Percentiles rank a stretch among this genome's conserved stretches.
Evolutionary conservation across 2,329 filamentous ascomycete genomes (phyloP).

Genomic region (Alternaria incomplexa): DNA sequence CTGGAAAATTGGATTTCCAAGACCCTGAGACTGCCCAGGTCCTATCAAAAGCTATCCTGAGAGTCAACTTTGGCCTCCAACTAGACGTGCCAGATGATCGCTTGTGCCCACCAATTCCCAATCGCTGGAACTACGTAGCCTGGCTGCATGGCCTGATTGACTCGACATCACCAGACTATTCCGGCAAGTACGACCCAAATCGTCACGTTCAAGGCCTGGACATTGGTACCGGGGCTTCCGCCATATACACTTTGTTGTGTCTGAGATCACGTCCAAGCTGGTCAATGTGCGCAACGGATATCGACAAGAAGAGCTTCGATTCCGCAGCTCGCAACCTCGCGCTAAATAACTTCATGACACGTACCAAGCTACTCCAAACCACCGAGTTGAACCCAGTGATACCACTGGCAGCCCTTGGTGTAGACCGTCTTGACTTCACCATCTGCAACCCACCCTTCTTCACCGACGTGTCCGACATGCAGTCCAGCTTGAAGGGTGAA

Average conservation of each 20-base stretch:
- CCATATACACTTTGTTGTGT: slow-evolving; percentile 87
- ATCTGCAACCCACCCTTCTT: slow-evolving; percentile 99
- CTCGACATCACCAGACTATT: slow-evolving; percentile 60
- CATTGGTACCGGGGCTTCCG: slow-evolving; percentile 88
- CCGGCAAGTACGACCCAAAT: slow-evolving; percentile 55
- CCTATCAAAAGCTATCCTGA: slow-evolving; percentile 79
- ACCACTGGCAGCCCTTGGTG: slow-evolving; percentile 62
- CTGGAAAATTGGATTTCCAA: slow-evolving; percentile 76
- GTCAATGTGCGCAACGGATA: slow-evolving; percentile 65
- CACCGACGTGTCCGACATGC: slow-evolving; percentile 72
- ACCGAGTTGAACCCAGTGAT: slow-evolving; percentile 63
- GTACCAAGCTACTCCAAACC: slow-evolving; percentile 69
- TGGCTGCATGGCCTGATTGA: slow-evolving; percentile 88
- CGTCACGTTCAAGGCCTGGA: slow-evolving; percentile 74
- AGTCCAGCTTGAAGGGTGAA: slow-evolving; percentile 61
- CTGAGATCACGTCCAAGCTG: slow-evolving; percentile 71
- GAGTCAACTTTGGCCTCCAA: slow-evolving; percentile 73
- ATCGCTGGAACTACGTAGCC: slow-evolving; percentile 84
- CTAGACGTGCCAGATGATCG: slow-evolving; percentile 77
- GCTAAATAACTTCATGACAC: slow-evolving; percentile 67
- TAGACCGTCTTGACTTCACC: slow-evolving; percentile 74
- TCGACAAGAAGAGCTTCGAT: slow-evolving; percentile 72
- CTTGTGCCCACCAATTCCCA: slow-evolving; percentile 79
- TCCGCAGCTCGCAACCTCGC: slow-evolving; percentile 72
- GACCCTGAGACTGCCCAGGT: slow-evolving; percentile 76